Evolutionary conservation across 2,329 filamentous ascomycete species (phyloP), one percentile per base, ranked within the genome.

Genomic region (Purpureocillium takamizusanense): DNA sequence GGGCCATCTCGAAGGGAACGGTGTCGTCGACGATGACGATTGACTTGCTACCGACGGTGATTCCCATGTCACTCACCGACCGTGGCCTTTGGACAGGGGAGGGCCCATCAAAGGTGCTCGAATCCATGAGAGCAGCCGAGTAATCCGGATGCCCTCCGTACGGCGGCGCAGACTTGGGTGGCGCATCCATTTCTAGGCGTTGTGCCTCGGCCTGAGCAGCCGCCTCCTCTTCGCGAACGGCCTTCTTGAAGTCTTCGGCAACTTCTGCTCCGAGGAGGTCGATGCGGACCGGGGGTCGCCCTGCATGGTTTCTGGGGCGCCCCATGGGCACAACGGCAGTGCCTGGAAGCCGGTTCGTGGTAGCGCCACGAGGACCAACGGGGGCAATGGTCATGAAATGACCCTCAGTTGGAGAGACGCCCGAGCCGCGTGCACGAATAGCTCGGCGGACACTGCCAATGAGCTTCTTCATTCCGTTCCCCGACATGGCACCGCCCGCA

Each of bases 21-120:
- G 80, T 82, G 25, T 77, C 78, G 42, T 94, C 86, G 28, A 94
- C 78, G 52, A 95, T 94, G 39, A 95, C 73, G 47, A 95, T 94
- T 0, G 87, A 94, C 53, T 89, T 83, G 66, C 86, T 94, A n/a
- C 86, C 85, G 10, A 72, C 70, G 0, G 87, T 92, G 33, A 90
- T 75, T 6, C 61, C 74, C 48, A 67, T 66, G 42, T 78, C 73
- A 44, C 73, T 77, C 11, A 56, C 49, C 2, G 71, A 69, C 33
- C 71, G 60, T 38, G 46, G 54, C 42, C 42, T 61, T 8, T 60
- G 47, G 6, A 55, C 43, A 7, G 53, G 52, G 5, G 51, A 46
- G 4, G 60, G 49, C 16, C 56, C 52, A n/a, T 63, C 59, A n/a
- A 65, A 52, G 4, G 44, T 51, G 17, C 40, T 53, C 8, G 61